Evolutionary conservation across 768 basidiomycete species (phyloP).

Genomic region (Omphalotus guepiniiformis): DNA sequence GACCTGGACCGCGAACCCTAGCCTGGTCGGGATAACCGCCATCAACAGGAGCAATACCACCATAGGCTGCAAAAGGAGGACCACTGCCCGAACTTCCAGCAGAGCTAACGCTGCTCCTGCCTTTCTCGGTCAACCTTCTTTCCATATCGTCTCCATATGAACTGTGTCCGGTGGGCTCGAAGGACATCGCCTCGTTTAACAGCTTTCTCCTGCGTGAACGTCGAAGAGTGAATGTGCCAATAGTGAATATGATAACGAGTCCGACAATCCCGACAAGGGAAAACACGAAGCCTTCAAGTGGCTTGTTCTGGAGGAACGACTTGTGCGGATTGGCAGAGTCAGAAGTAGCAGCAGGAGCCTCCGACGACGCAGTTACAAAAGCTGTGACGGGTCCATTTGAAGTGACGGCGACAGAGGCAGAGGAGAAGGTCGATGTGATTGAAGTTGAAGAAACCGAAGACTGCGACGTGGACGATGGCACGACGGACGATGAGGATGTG

Average conservation of each 20-base stretch:
- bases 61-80: neutral
- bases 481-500: conserved; percentile 10
- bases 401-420: conserved; percentile 17
- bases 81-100: neutral
- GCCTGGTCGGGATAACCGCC: neutral
- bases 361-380: conserved; percentile 22
- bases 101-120: conserved; percentile 22
- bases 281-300: conserved; percentile 59
- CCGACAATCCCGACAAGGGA: conserved; percentile 43
- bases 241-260: conserved; percentile 40
- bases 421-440: conserved; percentile 13
- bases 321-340: conserved; percentile 15
- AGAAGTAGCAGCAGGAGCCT: conserved; percentile 16
- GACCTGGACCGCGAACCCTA: neutral
- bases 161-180: conserved; percentile 37
- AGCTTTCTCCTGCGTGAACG: conserved; percentile 39
- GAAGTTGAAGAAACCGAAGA: conserved; percentile 12
- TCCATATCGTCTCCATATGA: conserved; percentile 23
- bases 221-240: conserved; percentile 46
- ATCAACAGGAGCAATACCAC: neutral
- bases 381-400: conserved; percentile 27
- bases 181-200: conserved; percentile 45
- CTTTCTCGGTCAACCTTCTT: conserved; percentile 21
- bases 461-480: conserved; percentile 8
- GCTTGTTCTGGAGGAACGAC: conserved; percentile 61